A percentile compares a stretch with the other conserved stretches of the same genome.
These are phyloP conservation scores for Hyaloscypha bicolor DNA, from an alignment of 495 filamentous ascomycete genomes.

Conservation along the genomic window DNA sequence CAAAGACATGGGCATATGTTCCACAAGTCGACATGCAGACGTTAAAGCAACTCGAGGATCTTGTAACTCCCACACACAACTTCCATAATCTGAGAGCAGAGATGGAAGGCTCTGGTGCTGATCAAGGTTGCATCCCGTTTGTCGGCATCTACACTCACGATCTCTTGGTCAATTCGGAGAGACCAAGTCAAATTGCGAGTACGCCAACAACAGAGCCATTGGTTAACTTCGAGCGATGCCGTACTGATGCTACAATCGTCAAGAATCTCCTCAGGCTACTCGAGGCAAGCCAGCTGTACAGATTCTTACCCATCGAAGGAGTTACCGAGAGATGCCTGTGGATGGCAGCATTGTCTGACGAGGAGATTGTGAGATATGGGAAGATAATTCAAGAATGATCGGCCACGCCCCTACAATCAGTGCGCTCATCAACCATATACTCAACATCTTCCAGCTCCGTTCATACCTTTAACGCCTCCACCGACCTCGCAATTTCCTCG, in stretches of 20 bases:
- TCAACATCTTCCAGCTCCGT: background rate
- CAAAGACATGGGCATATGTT: slow-evolving; percentile 80
- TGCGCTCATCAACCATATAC: slow-evolving; percentile 3
- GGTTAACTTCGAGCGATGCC: slow-evolving; percentile 94
- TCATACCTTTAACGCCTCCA: background rate
- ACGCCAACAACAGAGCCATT: slow-evolving; percentile 70
- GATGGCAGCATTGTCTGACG: slow-evolving; percentile 87
- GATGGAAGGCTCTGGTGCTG: slow-evolving; percentile 75
- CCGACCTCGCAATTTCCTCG: background rate
- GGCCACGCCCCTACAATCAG: background rate
- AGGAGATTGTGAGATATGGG: slow-evolving; percentile 63
- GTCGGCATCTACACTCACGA: slow-evolving; percentile 95
- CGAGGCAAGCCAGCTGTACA: slow-evolving; percentile 89
- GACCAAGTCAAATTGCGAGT: slow-evolving; percentile 70
- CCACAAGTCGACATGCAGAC: slow-evolving; percentile 68
- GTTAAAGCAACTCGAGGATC: slow-evolving; percentile 76
- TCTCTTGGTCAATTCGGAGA: slow-evolving; percentile 92
- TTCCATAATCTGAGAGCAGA: slow-evolving; percentile 87
- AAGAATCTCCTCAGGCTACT: slow-evolving; percentile 89
- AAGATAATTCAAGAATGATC: slow-evolving; percentile 31
- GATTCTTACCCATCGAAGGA: slow-evolving; percentile 81
- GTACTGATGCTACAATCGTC: slow-evolving; percentile 86
- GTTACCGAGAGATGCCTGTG: slow-evolving; percentile 91
- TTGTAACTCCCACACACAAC: slow-evolving; percentile 87
- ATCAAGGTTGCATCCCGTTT: slow-evolving; percentile 94